Evolutionary conservation across 2,329 filamentous ascomycete species (phyloP).

Genomic region (Podosphaera xanthii): DNA sequence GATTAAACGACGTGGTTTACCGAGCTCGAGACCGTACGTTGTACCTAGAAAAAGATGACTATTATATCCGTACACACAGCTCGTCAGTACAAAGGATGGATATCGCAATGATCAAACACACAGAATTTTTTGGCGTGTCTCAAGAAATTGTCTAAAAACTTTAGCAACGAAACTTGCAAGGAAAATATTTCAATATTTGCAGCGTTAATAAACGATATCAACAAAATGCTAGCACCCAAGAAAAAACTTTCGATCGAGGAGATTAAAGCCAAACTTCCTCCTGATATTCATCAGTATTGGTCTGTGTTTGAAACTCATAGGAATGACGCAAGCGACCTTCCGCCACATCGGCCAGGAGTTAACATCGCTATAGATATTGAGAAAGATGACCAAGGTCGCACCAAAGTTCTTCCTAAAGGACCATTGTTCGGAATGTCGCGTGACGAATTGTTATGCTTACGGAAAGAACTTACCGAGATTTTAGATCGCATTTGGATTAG

Average conservation of each 20-base stretch:
- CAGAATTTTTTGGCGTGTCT: not conserved
- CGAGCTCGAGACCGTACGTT: not conserved
- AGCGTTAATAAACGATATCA: not conserved
- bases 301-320: not conserved
- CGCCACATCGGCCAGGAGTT: not conserved
- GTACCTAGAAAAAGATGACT: not conserved
- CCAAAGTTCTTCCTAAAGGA: not conserved
- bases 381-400: not conserved
- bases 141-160: not conserved
- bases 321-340: not conserved
- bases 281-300: not conserved
- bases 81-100: not conserved
- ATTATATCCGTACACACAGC: not conserved
- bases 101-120: not conserved
- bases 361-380: not conserved
- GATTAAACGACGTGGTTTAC: not conserved
- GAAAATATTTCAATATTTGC: not conserved
- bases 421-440: not conserved
- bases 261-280: not conserved
- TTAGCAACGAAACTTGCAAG: not conserved
- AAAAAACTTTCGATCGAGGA: not conserved
- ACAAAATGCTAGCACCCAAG: not conserved
- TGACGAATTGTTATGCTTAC: not conserved
- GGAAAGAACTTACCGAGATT: not conserved
- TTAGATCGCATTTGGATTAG: not conserved